phyloP scores from a whole-genome alignment of 306 rosid genomes.

The Senna siamea region DNA sequence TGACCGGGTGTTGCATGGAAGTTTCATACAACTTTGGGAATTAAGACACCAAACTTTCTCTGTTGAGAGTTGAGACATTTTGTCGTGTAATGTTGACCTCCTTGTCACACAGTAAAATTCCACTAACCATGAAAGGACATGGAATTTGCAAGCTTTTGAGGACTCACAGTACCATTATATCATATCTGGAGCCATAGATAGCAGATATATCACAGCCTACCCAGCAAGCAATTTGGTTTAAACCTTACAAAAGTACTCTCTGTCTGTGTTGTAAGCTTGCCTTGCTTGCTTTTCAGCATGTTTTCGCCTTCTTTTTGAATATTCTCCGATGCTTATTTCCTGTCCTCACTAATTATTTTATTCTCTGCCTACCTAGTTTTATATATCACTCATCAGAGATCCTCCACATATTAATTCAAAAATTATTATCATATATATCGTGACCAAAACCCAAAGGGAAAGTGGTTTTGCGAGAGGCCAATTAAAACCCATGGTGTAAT shows the following conservation, averaged over 20 bases:
- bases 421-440: too few relatives aligned
- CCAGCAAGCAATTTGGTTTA: neutral
- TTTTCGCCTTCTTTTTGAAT: slow-evolving; percentile 26
- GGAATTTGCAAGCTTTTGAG: slow-evolving; percentile 55
- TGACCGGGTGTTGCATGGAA: slow-evolving; percentile 47
- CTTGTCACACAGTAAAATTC: slow-evolving; percentile 62
- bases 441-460: too few relatives aligned
- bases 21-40: slow-evolving; percentile 41
- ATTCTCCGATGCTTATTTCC: neutral
- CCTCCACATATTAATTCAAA: slow-evolving; percentile 21
- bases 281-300: slow-evolving; percentile 23
- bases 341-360: neutral
- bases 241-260: slow-evolving; percentile 24
- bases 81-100: slow-evolving; percentile 87
- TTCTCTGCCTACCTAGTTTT: neutral
- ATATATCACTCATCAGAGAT: neutral
- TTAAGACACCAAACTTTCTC: neutral
- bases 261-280: neutral
- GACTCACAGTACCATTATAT: slow-evolving; percentile 43
- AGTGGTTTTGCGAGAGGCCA: too few relatives aligned
- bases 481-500: too few relatives aligned
- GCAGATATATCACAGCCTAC: too few relatives aligned
- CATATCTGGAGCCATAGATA: too few relatives aligned
- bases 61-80: slow-evolving; percentile 27
- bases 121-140: slow-evolving; percentile 63